These are phyloP conservation scores for Tulasnella sp. DNA, from an alignment of 768 basidiomycete genomes.

Conservation along the genomic window DNA sequence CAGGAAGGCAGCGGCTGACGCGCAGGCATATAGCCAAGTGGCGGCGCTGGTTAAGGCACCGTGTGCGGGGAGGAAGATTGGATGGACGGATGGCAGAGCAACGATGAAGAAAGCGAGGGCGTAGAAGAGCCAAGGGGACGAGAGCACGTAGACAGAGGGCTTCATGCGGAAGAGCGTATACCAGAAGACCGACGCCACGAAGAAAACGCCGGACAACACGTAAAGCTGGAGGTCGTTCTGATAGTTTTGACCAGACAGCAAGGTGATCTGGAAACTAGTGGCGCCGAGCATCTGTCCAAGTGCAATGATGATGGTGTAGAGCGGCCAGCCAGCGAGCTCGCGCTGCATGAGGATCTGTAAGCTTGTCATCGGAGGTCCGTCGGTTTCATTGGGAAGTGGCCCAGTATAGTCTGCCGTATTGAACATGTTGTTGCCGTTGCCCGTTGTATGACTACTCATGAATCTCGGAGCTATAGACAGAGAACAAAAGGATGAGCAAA, in stretches of 20 bases:
- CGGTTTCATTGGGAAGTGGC: slow-evolving; percentile 29
- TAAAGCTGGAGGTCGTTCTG: slow-evolving; percentile 73
- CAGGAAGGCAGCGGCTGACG: slow-evolving; percentile 84
- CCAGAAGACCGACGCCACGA: slow-evolving; percentile 78
- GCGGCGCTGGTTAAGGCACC: slow-evolving; percentile 61
- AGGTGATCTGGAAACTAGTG: slow-evolving; percentile 89
- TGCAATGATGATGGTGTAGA: slow-evolving; percentile 84
- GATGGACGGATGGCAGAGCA: slow-evolving; percentile 66
- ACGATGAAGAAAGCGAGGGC: slow-evolving; percentile 85
- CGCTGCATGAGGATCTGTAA: slow-evolving; percentile 76
- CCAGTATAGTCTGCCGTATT: slow-evolving; percentile 37
- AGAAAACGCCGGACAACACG: slow-evolving; percentile 80
- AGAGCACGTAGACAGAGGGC: slow-evolving; percentile 79
- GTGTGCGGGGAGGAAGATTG: slow-evolving; percentile 48
- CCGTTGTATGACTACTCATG: slow-evolving; percentile 18
- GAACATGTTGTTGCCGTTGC: slow-evolving; percentile 30
- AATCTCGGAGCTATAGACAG: slow-evolving; percentile 36
- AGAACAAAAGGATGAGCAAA: not conserved
- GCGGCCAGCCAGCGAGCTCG: slow-evolving; percentile 74
- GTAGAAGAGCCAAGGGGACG: slow-evolving; percentile 86
- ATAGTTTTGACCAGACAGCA: slow-evolving; percentile 78
- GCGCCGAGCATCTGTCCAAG: slow-evolving; percentile 83
- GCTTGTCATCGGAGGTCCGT: slow-evolving; percentile 67
- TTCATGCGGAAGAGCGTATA: slow-evolving; percentile 79
- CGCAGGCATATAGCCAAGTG: slow-evolving; percentile 85